Base-by-base conservation (phyloP, 2,329 filamentous ascomycete species). In the Colletotrichum gigasporum region DNA sequence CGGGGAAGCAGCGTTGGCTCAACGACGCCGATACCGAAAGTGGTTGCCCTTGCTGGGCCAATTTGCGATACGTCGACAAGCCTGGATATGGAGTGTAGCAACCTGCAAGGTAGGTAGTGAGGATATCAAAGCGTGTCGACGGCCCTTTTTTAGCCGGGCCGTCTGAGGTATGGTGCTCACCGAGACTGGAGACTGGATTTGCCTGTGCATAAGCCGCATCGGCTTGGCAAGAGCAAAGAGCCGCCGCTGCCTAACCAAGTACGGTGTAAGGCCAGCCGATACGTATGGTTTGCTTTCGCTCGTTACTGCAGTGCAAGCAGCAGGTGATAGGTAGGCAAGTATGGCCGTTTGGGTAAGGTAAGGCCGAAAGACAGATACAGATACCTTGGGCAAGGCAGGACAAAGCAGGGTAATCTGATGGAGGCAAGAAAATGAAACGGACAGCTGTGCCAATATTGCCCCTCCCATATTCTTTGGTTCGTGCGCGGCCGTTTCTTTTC, bases 201-300 rank as follows among this genome's bases (percentile, higher is more conserved):
- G 26, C 12, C 42, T 26, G 44, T 48, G 32, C 44, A n/a, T 34
- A 48, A 51, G 48, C 48, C 48, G 48, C 30, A 37, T 51, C 28
- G 18, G 14, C 48, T 51, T 51, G 48, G 30, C 48, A 32, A 42
- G 37, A 54, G 51, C 51, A 16, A n/a, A n/a, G n/a, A n/a, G 39
- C 51, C 11, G 37, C 51, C 9, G 16, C 26, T 30, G 37, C 37
- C 26, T 41, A 35, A 42, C n/a, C 20, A 9, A 35, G n/a, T 16
- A n/a, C 30, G 16, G 34, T 18, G 20, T 30, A n/a, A 44, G 47
- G 12, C 35, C 11, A 44, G 37, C 16, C 28, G 37, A 22, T 12
- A 44, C 12, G 24, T 39, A 16, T 30, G 18, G 8, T 16, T 24
- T n/a, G 14, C 18, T 20, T 8, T 16, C 20, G 16, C 45, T 7